phyloP scores from a whole-genome alignment of 345 rosid genomes.

The Citrus trifoliata region DNA sequence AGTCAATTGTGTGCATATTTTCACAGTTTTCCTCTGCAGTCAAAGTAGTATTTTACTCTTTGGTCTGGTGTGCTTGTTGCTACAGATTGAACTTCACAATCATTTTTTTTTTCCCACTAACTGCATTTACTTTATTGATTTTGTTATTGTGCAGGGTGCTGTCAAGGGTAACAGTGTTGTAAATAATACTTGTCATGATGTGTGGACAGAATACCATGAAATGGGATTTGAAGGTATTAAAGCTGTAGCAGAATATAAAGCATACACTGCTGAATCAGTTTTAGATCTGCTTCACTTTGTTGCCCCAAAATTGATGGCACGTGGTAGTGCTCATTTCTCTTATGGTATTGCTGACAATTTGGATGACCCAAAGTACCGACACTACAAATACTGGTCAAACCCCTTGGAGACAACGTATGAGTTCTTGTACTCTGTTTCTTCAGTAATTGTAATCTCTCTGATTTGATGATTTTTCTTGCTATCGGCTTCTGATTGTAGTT shows the following conservation, averaged over 20 bases:
- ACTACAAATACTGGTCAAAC: constrained; percentile 91
- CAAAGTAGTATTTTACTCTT: neutral
- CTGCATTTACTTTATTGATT: constrained; percentile 2
- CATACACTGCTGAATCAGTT: constrained; percentile 66
- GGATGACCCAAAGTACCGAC: constrained; percentile 76
- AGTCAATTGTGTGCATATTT: neutral
- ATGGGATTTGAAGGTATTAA: constrained; percentile 82
- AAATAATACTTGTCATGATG: constrained; percentile 71
- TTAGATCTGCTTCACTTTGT: constrained; percentile 73
- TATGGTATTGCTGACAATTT: constrained; percentile 91
- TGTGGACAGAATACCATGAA: constrained; percentile 95
- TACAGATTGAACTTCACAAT: neutral
- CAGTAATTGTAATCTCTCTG: neutral
- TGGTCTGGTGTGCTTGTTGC: neutral
- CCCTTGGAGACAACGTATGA: constrained; percentile 91
- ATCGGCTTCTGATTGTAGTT: neutral
- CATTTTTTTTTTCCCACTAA: neutral
- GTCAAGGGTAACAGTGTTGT: constrained; percentile 63
- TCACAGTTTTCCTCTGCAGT: neutral
- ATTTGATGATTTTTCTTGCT: neutral
- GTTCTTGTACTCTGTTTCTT: neutral
- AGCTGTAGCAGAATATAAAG: constrained; percentile 80
- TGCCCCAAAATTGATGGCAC: constrained; percentile 95
- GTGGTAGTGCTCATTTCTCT: constrained; percentile 84
- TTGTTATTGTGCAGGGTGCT: constrained; percentile 60